Evolutionary conservation across 371 early-diverging fungal genomes (phyloP).

Genomic region (Mycotypha africana): DNA sequence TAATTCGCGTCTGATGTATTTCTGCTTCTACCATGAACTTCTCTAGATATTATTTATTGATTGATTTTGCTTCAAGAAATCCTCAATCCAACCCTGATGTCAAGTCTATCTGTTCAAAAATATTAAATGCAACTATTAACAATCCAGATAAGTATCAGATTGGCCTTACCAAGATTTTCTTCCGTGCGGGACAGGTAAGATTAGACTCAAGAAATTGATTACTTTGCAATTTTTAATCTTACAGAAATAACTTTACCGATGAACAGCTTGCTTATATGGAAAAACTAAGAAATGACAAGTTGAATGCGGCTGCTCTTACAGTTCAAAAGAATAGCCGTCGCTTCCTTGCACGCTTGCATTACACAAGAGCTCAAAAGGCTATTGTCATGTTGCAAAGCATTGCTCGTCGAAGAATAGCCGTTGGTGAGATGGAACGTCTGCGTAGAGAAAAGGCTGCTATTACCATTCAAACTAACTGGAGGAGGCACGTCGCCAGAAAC

Average conservation of each 20-base stretch:
- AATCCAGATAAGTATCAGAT: conserved; percentile 90
- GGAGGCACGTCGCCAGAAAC: conserved; percentile 63
- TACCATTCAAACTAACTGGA: conserved; percentile 69
- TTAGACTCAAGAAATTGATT: too few relatives aligned
- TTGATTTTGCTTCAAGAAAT: conserved; percentile 69
- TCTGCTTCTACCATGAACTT: too few relatives aligned
- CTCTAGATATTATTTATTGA: conserved; percentile 77
- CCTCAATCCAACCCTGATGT: conserved; percentile 45
- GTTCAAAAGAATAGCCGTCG: conserved; percentile 89
- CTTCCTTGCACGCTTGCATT: conserved; percentile 62
- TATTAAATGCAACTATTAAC: conserved; percentile 66
- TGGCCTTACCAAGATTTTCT: conserved; percentile 97
- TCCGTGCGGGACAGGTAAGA: conserved; percentile 90
- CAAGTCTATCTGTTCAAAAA: conserved; percentile 50
- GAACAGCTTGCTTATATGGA: conserved; percentile 82
- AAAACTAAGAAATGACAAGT: conserved; percentile 78
- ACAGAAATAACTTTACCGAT: too few relatives aligned
- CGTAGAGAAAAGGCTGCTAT: conserved; percentile 73
- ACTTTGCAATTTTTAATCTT: too few relatives aligned
- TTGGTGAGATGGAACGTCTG: conserved; percentile 38
- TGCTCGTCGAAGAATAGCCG: conserved; percentile 60
- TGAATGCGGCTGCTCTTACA: conserved; percentile 70
- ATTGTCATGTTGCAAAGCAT: conserved; percentile 55
- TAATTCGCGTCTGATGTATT: too few relatives aligned
- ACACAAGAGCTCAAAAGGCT: conserved; percentile 49